phyloP scores from a whole-genome alignment of 2,329 filamentous ascomycete genomes.

The Sclerotinia borealis region DNA sequence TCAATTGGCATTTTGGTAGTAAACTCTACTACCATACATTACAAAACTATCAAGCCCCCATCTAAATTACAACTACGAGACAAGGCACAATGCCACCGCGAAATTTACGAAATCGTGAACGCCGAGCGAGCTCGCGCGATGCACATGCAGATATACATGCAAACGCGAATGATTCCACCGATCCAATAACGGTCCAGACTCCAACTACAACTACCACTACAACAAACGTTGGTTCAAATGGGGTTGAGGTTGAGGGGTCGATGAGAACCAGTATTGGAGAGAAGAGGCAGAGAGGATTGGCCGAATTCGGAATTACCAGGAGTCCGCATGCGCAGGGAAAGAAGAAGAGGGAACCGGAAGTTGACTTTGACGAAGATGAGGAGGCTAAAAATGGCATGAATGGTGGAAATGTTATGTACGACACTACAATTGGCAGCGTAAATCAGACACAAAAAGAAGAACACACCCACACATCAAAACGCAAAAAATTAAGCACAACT shows the following conservation, averaged over 20 bases:
- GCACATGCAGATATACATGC: background rate
- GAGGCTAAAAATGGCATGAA: background rate
- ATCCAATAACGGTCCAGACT: background rate
- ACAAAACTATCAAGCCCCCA: background rate
- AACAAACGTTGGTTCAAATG: background rate
- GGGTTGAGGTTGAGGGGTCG: background rate
- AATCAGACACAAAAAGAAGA: background rate
- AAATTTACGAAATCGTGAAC: background rate
- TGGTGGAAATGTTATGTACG: background rate
- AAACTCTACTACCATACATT: background rate
- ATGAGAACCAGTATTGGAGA: background rate
- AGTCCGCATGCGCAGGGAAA: background rate
- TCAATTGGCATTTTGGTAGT: background rate
- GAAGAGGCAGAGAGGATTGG: constrained; percentile 3
- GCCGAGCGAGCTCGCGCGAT: background rate
- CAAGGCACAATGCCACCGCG: background rate
- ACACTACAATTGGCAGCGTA: background rate
- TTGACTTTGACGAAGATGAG: background rate
- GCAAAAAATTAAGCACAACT: background rate
- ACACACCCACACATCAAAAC: background rate
- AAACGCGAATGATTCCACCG: background rate
- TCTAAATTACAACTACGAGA: background rate
- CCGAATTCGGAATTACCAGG: constrained; percentile 2
- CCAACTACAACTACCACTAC: background rate
- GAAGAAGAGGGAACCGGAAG: background rate